Base-by-base conservation (phyloP, 306 rosid genomes). In the Purshia tridentata region DNA sequence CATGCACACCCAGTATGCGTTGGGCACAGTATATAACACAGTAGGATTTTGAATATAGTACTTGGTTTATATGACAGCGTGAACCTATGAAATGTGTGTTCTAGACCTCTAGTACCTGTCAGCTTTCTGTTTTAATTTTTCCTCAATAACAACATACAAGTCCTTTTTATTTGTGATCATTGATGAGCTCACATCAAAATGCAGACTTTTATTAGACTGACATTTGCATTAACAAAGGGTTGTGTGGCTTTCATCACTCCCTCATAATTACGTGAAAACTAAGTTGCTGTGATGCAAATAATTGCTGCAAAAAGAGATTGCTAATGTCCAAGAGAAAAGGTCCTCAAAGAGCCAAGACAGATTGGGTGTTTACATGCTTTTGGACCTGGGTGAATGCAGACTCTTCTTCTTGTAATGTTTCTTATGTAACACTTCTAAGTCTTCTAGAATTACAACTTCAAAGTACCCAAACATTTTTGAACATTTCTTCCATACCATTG, bases 321-420 rank as follows among this genome's bases (percentile, higher is more conserved):
- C 49, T 68, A 75, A 69, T 8, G 76, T 77, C 78, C 76, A 81
- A 83, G 53, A 58, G 44, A 15, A 23, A 49, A 65, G 69, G 44
- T 37, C 45, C 42, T 45, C 14, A 8, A 23, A 62, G 18, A n/a
- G 73, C 41, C 11, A 63, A 52, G 75, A 45, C 64, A 72, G 18
- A 74, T 55, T 53, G 47, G 69, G 72, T 65, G 77, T 70, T 62
- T 18, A 74, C 70, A 77, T 47, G 60, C 73, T 29, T 41, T 67
- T 77, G 84, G 80, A 80, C 11, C 47, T 55, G n/a, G 46, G 72
- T 63, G 61, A 45, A 13, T 54, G 57, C 54, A 47, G 10, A 44
- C 52, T 13, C 15, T 41, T 70, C 52, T 70, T 54, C 64, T 56
- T 70, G 75, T 70, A 44, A 42, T 44, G n/a, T 54, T 55, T 42